These are phyloP conservation scores for Fraxinus americana DNA, from an alignment of 257 asterid genomes.

Conservation along the genomic window DNA sequence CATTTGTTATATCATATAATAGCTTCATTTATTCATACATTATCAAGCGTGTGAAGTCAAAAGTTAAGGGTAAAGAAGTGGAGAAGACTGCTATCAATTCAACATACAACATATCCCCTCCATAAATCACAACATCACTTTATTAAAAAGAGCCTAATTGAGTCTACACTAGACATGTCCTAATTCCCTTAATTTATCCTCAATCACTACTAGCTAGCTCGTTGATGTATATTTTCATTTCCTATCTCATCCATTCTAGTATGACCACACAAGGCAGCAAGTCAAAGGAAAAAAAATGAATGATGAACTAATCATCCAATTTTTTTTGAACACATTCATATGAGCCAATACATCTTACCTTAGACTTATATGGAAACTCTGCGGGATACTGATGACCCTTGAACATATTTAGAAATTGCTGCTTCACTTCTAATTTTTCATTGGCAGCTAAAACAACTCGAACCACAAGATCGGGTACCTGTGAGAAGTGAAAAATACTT, in stretches of 20 bases:
- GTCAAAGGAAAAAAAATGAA: not conserved
- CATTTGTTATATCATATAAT: not conserved
- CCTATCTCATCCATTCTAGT: too few species aligned
- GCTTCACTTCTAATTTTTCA: constrained; percentile 60
- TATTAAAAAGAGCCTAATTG: too few species aligned
- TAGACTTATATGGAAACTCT: constrained; percentile 67
- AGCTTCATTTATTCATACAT: not conserved
- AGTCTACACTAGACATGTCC: not conserved
- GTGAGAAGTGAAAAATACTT: constrained; percentile 26
- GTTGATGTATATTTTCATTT: too few species aligned
- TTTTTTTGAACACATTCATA: not conserved
- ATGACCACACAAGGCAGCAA: not conserved
- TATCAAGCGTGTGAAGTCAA: not conserved
- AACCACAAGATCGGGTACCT: constrained; percentile 72
- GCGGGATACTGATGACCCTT: constrained; percentile 53
- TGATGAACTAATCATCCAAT: not conserved
- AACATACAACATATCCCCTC: not conserved
- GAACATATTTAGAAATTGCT: constrained; percentile 60
- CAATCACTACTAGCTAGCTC: too few species aligned
- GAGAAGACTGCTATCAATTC: not conserved
- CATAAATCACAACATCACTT: not conserved
- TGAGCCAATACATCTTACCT: constrained; percentile 44
- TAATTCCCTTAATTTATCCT: too few species aligned
- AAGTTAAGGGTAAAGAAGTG: not conserved
- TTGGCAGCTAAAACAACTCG: constrained; percentile 62